phyloP scores from a whole-genome alignment of 176 grass and related monocot species.

The Canna indica region DNA sequence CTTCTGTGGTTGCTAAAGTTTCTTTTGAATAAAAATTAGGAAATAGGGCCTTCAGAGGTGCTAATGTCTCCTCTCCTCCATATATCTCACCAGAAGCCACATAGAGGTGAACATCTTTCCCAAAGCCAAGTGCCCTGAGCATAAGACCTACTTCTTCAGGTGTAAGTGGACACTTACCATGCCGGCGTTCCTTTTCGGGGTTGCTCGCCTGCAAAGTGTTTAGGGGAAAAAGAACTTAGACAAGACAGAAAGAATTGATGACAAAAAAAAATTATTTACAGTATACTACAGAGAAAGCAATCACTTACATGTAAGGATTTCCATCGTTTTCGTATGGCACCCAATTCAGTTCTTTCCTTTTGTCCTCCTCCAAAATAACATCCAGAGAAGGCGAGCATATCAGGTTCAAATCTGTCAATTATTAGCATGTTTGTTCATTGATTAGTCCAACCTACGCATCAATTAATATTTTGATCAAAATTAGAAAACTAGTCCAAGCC shows the following conservation, averaged over 20 bases:
- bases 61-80: constrained; percentile 48
- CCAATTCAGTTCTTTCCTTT: constrained; percentile 55
- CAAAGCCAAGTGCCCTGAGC: constrained; percentile 58
- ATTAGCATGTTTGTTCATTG: neutral
- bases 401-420: constrained; percentile 68
- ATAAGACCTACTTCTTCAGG: constrained; percentile 75
- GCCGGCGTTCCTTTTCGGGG: constrained; percentile 63
- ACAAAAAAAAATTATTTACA: neutral
- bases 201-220: constrained; percentile 39
- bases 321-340: constrained; percentile 61
- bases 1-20: constrained; percentile 59
- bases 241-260: too few species aligned
- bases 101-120: constrained; percentile 52
- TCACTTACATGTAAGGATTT: constrained; percentile 60
- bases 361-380: constrained; percentile 78
- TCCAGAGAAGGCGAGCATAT: constrained; percentile 84
- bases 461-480: too few species aligned
- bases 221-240: neutral
- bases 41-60: constrained; percentile 49
- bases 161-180: constrained; percentile 71
- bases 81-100: constrained; percentile 80
- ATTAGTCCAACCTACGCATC: too few species aligned
- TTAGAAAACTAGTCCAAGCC: too few species aligned
- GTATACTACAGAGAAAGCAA: neutral
- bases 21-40: constrained; percentile 71